Conservation (phyloP, 176 grass and related monocot genomes). For the Thinopyrum elongatum region DNA sequence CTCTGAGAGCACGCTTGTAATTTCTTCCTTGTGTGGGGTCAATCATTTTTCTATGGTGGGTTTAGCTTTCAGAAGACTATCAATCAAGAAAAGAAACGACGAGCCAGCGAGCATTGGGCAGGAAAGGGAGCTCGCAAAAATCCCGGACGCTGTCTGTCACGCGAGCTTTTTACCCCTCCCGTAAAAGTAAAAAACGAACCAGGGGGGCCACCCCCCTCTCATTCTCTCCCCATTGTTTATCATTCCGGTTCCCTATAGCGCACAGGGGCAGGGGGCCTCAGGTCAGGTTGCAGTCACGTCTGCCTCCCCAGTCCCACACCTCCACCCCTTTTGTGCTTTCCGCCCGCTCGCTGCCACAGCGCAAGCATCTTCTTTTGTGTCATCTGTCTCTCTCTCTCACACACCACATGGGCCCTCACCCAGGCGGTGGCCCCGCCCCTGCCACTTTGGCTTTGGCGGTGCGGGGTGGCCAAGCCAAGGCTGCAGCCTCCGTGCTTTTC, state of each 20-base stretch:
- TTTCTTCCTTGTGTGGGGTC: too few species aligned
- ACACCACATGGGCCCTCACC: neutral
- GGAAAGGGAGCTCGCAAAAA: too few species aligned
- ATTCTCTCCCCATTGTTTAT: neutral
- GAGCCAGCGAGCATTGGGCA: too few species aligned
- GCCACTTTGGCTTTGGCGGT: constrained; percentile 12
- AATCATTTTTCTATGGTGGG: too few species aligned
- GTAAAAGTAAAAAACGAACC: neutral
- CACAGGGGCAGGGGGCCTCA: neutral
- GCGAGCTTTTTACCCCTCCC: too few species aligned
- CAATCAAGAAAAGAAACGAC: too few species aligned
- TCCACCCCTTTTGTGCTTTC: constrained; percentile 35
- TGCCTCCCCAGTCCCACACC: constrained; percentile 35
- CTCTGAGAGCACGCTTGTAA: too few species aligned
- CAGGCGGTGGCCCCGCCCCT: neutral
- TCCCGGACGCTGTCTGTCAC: too few species aligned
- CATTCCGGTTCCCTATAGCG: constrained; percentile 28
- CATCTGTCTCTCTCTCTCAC: constrained; percentile 5
- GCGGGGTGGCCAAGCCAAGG: constrained; percentile 23
- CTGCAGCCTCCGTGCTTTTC: constrained; percentile 58
- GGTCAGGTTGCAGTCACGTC: constrained; percentile 74
- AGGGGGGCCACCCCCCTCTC: neutral
- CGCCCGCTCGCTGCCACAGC: constrained; percentile 28
- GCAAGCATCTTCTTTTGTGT: constrained; percentile 81
- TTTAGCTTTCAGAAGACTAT: too few species aligned